phyloP scores from a whole-genome alignment of 2,329 filamentous ascomycete genomes.

The Trichoderma polysporum region DNA sequence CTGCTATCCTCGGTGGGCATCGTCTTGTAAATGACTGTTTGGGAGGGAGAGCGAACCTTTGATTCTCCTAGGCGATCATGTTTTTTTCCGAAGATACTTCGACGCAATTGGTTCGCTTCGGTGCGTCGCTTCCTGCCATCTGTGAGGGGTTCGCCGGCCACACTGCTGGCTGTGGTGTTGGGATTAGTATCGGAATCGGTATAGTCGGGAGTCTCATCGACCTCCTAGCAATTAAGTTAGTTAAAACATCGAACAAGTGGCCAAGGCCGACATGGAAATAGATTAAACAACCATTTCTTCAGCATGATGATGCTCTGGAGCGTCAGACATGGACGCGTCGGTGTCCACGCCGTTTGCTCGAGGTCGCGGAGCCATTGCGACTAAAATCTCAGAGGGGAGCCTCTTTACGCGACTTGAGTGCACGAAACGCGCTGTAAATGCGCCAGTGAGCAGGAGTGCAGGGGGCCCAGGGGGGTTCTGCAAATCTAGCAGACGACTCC shows the following conservation, averaged over 20 bases:
- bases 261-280: neutral
- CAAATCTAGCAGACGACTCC: neutral
- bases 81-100: slow-evolving; percentile 92
- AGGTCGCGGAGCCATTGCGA: slow-evolving; percentile 56
- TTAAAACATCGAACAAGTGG: neutral
- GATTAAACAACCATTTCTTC: slow-evolving; percentile 51
- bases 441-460: slow-evolving; percentile 16
- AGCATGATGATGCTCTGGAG: slow-evolving; percentile 45
- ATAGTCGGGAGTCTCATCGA: slow-evolving; percentile 66
- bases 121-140: slow-evolving; percentile 85
- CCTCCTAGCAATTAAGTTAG: slow-evolving; percentile 44
- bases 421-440: slow-evolving; percentile 46
- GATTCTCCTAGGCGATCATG: slow-evolving; percentile 89
- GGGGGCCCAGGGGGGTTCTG: neutral
- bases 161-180: slow-evolving; percentile 76
- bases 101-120: slow-evolving; percentile 84
- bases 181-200: slow-evolving; percentile 67
- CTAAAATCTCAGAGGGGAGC: slow-evolving; percentile 31
- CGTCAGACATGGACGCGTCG: slow-evolving; percentile 65
- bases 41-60: slow-evolving; percentile 60
- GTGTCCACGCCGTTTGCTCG: slow-evolving; percentile 54
- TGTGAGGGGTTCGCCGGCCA: slow-evolving; percentile 68
- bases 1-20: neutral
- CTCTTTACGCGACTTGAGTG: slow-evolving; percentile 54
- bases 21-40: neutral